Base-by-base conservation (phyloP, 179 eudicot genomes). In the Gypsophila paniculata region DNA sequence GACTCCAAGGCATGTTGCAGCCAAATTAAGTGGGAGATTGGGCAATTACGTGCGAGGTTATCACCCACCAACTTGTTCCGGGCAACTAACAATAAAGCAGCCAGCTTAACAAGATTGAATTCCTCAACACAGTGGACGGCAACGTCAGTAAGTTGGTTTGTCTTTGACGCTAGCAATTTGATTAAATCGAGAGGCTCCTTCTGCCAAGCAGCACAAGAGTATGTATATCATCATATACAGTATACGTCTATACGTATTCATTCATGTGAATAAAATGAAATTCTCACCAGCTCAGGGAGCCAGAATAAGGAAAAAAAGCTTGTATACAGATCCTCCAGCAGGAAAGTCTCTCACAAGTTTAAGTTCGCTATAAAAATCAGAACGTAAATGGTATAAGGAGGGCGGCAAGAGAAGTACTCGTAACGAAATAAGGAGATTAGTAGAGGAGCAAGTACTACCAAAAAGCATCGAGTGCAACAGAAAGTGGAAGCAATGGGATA, bases 91-190 rank as follows among this genome's bases (percentile, higher is more conserved):
- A 22, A 10, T 23, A 57, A 57, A 22, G 32, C 61, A 9, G 61
- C 61, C 61, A 57, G 29, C 61, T 57, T 57, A 57, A 57, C 61
- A 57, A 57, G 61, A 57, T 57, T 22, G 12, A 1, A 57, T 57
- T 57, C 61, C 26, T 57, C 61, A 1, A 57, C 61, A 57, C 61
- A 57, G 34, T 11, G 21, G 13, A 21, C 14, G 21, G 25, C 61
- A 5, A 57, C 29, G 8, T 1, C 0, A 22, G 0, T 9, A 57
- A 57, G 25, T 23, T 57, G 61, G 22, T 57, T 57, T 21, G 61
- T 57, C 61, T 10, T 57, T 57, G 61, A 57, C 13, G 55, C 55
- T 51, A 51, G n/a, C 55, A 51, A 51, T 14, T 51, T 51, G 55
- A 51, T 51, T 51, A 17, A 0, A 57, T 57, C 61, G 0, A 57